Percentiles rank a stretch among this genome's conserved stretches.
These are phyloP conservation scores for Quercus agrifolia DNA, from an alignment of 306 rosid species.

Conservation along the genomic window DNA sequence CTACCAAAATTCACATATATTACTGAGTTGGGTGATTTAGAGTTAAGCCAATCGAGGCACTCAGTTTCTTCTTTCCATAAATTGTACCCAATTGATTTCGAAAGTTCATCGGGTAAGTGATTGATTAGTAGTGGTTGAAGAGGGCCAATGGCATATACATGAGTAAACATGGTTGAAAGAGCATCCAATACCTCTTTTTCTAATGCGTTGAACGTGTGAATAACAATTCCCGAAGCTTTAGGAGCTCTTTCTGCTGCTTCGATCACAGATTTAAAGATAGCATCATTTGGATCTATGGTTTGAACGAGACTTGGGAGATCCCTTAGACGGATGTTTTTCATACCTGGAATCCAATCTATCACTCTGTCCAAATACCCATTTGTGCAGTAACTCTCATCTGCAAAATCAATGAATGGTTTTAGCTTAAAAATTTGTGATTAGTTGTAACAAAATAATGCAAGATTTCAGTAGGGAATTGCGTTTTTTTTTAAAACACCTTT, in stretches of 20 bases:
- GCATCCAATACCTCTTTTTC: slow-evolving; percentile 8
- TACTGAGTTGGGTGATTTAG: slow-evolving; percentile 2
- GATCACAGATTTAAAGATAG: not conserved
- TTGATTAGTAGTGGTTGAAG: not conserved
- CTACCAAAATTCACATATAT: slow-evolving; percentile 20
- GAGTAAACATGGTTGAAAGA: not conserved
- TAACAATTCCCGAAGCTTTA: not conserved
- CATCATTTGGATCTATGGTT: not conserved
- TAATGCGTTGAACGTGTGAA: slow-evolving; percentile 13
- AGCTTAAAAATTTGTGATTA: no score
- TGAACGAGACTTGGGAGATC: not conserved
- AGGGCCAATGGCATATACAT: slow-evolving; percentile 8
- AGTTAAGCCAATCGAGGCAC: slow-evolving; percentile 13
- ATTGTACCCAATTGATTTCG: not conserved
- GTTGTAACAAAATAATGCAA: not conserved
- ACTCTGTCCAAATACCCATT: slow-evolving; percentile 14
- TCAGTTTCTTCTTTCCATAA: slow-evolving; percentile 13
- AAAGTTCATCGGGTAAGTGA: not conserved
- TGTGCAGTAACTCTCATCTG: slow-evolving; percentile 12
- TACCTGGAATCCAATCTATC: slow-evolving; percentile 16
- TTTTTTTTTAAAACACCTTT: not conserved
- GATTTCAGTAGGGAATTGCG: not conserved
- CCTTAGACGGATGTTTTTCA: not conserved
- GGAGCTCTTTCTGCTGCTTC: not conserved
- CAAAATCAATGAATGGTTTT: not conserved